phyloP scores from a whole-genome alignment of 805 yeast genomes.

The Nadsonia fulvescens region DNA sequence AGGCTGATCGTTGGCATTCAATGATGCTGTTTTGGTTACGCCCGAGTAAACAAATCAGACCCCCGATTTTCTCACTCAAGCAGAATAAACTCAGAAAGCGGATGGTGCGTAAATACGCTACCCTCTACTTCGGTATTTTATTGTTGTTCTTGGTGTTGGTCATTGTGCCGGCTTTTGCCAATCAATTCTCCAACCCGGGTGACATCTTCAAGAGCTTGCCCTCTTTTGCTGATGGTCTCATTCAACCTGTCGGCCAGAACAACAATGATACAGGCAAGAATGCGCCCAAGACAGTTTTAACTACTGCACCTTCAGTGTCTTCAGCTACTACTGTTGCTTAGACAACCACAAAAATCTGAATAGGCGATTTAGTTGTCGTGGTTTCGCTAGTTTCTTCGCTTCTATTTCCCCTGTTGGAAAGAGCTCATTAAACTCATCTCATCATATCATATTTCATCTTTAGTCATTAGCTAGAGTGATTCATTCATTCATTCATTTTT shows the following conservation, averaged over 20 bases:
- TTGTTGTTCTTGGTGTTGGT: constrained; percentile 56
- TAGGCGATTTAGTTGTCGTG: too few species aligned
- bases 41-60: constrained; percentile 92
- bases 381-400: too few species aligned
- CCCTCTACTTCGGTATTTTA: constrained; percentile 57
- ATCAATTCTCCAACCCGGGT: constrained; percentile 31
- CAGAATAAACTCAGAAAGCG: constrained; percentile 93
- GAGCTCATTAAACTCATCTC: too few species aligned
- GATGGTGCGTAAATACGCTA: constrained; percentile 87
- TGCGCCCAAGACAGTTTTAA: constrained; percentile 23
- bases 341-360: too few species aligned
- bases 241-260: constrained; percentile 73
- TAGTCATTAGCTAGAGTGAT: too few species aligned
- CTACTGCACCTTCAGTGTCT: constrained; percentile 33
- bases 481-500: too few species aligned
- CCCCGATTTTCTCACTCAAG: constrained; percentile 91
- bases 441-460: too few species aligned
- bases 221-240: constrained; percentile 37
- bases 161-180: constrained; percentile 84
- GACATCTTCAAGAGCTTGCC: constrained; percentile 16
- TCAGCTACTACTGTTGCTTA: too few species aligned
- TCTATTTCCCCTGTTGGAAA: too few species aligned
- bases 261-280: constrained; percentile 59
- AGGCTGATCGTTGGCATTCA: constrained; percentile 93
- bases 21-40: constrained; percentile 92